Base-by-base conservation (phyloP, 2,329 filamentous ascomycete species). In the Botrytis pseudocinerea region DNA sequence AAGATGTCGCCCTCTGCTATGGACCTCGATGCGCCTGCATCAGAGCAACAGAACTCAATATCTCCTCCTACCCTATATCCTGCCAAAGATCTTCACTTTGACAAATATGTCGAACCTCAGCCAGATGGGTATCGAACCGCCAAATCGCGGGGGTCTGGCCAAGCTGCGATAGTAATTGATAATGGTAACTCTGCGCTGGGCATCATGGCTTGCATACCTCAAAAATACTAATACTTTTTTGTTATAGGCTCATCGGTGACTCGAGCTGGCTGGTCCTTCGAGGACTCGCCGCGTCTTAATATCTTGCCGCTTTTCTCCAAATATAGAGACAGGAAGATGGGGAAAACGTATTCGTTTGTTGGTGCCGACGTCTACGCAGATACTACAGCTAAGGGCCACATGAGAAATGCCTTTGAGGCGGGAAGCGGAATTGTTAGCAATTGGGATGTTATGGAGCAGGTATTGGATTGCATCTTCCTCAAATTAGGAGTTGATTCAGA, bases 401-500 rank as follows among this genome's bases (percentile, higher is more conserved):
- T 97, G 74, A 92, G 95, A 81, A 93, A 93, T 81, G 92, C 95
- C 1, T 98, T 98, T 79, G 96, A 99, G 82, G 89, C 92, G 2
- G 95, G 95, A 38, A 95, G 92, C 62, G 95, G 95, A 76, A 92
- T 99, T 65, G 90, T 98, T 74, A 95, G 93, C 82, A 98, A 98
- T 81, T 99, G 97, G 94, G 96, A 99, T 82, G 95, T 94, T 48
- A 94, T 97, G 90, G 96, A 99, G 82, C 94, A 95, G 73, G 87
- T 98, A 8, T 84, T 99, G 64, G 96, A 99, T 83, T 98, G 98
- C 82, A 88, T 95, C 60, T 99, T 99, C 82, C 87, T 98, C 77
- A 98, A 98, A 83, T 85, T 99, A 71, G 96, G 96, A 7, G 87
- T 99, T 78, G 94, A 97, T 76, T 90, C 90, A 25, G 89, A 91